phyloP scores from a whole-genome alignment of 2,329 filamentous ascomycete species.

The Venturiaceae sp. region DNA sequence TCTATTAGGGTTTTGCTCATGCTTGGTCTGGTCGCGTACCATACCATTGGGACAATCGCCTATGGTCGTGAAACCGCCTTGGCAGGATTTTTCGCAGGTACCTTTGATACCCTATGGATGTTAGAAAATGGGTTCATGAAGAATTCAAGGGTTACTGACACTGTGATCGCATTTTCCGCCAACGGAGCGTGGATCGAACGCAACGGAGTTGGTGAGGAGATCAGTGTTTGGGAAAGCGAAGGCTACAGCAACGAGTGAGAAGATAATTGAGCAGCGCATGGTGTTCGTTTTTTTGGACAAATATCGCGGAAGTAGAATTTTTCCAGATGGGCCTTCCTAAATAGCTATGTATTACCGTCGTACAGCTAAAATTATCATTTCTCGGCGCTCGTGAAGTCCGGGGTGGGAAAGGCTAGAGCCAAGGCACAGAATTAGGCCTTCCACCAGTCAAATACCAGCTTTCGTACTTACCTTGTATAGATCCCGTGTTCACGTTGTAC shows the following conservation, averaged over 20 bases:
- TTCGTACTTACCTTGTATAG: background rate
- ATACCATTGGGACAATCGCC: conserved; percentile 1
- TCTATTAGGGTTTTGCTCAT: background rate
- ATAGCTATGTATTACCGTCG: background rate
- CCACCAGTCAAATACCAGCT: background rate
- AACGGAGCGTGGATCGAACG: background rate
- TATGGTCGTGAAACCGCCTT: background rate
- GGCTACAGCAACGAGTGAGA: background rate
- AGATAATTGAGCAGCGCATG: background rate
- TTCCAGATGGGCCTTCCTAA: too few species aligned
- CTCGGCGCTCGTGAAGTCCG: background rate
- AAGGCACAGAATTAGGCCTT: background rate
- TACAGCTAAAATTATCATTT: background rate
- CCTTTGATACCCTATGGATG: background rate
- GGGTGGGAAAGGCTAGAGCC: background rate
- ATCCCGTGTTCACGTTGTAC: background rate
- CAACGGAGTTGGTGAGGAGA: background rate
- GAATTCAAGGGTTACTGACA: background rate
- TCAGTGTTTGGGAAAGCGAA: background rate
- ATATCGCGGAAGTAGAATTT: too few species aligned
- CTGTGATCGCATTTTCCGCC: conserved; percentile 1
- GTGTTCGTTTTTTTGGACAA: too few species aligned
- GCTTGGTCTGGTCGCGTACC: background rate
- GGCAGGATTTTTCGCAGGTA: conserved; percentile 1
- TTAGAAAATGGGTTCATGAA: background rate